Percentiles rank a stretch among this genome's conserved stretches.
Conservation (phyloP, 164 flowering plant genomes). For the Buxus sempervirens region DNA sequence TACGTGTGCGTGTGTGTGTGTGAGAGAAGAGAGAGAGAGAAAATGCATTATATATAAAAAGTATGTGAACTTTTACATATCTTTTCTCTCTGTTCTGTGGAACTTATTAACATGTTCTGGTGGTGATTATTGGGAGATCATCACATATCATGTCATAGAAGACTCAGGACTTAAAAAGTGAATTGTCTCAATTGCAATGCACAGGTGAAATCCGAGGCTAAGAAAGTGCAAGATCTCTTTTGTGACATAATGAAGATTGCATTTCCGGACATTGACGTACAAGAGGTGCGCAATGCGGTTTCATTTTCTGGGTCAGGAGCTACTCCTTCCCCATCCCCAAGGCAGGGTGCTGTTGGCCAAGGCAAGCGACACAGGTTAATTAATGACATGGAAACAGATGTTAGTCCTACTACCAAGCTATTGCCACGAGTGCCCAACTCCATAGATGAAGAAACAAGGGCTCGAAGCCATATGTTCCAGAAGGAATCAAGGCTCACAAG, state of each 20-base stretch:
- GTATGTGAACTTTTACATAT: too few relatives aligned
- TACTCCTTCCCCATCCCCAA: conserved; percentile 42
- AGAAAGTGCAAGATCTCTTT: conserved; percentile 83
- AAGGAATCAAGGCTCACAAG: conserved; percentile 60
- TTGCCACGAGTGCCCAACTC: conserved; percentile 31
- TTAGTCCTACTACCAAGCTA: conserved; percentile 35
- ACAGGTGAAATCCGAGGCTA: conserved; percentile 89
- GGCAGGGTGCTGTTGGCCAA: conserved; percentile 32
- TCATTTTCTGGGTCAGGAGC: conserved; percentile 52
- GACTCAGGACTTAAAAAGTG: too few relatives aligned
- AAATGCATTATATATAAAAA: too few relatives aligned
- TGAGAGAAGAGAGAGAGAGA: too few relatives aligned
- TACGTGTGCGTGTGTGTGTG: too few relatives aligned
- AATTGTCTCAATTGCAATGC: not conserved
- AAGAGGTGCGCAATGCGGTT: conserved; percentile 58
- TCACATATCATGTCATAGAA: too few relatives aligned
- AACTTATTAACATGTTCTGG: too few relatives aligned
- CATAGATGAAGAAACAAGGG: conserved; percentile 36
- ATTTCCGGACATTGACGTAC: conserved; percentile 81
- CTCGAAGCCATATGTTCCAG: conserved; percentile 32
- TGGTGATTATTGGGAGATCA: too few relatives aligned
- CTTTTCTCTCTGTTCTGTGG: too few relatives aligned
- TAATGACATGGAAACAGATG: conserved; percentile 55
- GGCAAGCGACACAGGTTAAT: conserved; percentile 53
- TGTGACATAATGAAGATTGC: conserved; percentile 77